Percentiles rank a stretch among this genome's conserved stretches.
phyloP scores from a whole-genome alignment of 1,284 basidiomycete species.

The Sporisorium exsertum region DNA sequence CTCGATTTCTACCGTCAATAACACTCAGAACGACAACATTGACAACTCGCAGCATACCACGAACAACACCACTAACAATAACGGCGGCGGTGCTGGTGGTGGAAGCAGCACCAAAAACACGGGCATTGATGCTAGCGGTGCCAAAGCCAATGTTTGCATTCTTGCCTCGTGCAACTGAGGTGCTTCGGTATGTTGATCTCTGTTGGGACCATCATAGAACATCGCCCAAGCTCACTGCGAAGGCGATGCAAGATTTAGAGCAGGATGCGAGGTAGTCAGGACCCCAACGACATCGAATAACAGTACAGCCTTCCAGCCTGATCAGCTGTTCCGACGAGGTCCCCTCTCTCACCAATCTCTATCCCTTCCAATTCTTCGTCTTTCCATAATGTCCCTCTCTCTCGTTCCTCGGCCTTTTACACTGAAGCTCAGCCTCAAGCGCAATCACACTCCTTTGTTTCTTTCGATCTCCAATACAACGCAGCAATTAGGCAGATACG shows the following conservation, averaged over 20 bases:
- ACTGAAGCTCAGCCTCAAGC: background rate
- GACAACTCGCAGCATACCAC: conserved; percentile 14
- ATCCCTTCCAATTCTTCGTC: background rate
- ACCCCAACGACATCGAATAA: background rate
- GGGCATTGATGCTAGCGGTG: conserved; percentile 18
- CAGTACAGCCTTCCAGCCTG: too few relatives aligned
- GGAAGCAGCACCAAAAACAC: conserved; percentile 19
- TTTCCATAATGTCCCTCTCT: background rate
- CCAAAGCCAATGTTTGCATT: conserved; percentile 34
- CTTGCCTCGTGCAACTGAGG: conserved; percentile 23
- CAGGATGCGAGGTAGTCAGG: background rate
- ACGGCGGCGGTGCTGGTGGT: conserved; percentile 6
- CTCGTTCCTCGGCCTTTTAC: background rate
- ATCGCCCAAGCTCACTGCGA: background rate
- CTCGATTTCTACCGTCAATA: conserved; percentile 8
- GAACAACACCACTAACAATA: conserved; percentile 12
- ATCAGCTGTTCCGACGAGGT: background rate
- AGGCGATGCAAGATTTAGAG: background rate
- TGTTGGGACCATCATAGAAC: background rate
- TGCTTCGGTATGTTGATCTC: background rate
- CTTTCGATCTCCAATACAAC: background rate
- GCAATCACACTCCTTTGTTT: background rate
- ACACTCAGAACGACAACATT: conserved; percentile 16
- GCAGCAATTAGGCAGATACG: background rate
- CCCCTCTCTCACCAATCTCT: background rate